Evolutionary conservation across 768 basidiomycete genomes (phyloP), one percentile per base, ranked within the genome.

Genomic region (Pleurotus salmoneostramineus): DNA sequence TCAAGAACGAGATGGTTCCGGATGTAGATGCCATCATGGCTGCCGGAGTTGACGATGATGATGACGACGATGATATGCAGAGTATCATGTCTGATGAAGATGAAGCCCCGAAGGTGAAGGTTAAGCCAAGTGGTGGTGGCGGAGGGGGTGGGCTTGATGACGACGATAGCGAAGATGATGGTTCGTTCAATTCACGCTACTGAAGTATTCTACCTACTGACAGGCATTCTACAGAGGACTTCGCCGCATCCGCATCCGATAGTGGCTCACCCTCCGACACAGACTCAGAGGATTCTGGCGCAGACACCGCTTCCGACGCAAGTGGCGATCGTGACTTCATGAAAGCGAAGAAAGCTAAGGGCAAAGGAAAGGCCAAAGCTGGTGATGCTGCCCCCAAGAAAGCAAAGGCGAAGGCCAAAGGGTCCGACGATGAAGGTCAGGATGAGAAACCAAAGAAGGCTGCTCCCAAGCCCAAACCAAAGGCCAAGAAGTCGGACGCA

Each of bases 1-100:
- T 96, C 62, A 97, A 97, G 83, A 96, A 93, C 71, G 94, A 96
- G 82, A 93, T 95, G 83, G 83, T 90, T 54, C 88, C 91, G 11
- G 95, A 97, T 66, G 87, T 87, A 15, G 87, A 94, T 66, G 75
- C 91, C 60, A 78, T 91, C 64, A 71, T 91, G 72, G 81, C 79
- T 48, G 83, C 83, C 21, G 86, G 74, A 17, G 87, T 76, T 3
- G 85, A 84, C 60, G 87, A 87, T 50, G 87, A 87, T 42, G 91
- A 92, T 56, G 83, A 87, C 61, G 90, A 92, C 56, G 83, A 87
- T 61, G 90, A 91, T 66, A 90, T 91, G 89, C 83, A 85, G 69
- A 92, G 91, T 66, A 84, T 88, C 4, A 82, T 84, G 21, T 89
- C 86, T 63, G 84, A 85, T 57, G 89, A 86, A 61, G 88, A 86